Evolutionary conservation across 2,329 filamentous ascomycete genomes (phyloP), one percentile per base, ranked within the genome.

Genomic region (Didymella segeticola): DNA sequence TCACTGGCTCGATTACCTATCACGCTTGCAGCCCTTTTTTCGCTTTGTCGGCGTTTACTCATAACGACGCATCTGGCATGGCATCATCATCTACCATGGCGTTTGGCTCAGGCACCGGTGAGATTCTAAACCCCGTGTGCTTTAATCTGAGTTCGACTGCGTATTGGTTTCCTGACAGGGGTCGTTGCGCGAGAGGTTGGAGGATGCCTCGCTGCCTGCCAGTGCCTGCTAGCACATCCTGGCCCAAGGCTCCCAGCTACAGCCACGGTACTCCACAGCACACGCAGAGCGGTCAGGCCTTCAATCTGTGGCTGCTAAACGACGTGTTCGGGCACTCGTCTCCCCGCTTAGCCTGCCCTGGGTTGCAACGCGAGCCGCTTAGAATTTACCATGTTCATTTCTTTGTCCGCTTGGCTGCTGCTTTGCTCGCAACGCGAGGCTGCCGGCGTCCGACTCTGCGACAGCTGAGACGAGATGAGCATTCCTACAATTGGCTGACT

Each of bases 221-320:
- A 47, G 61, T 58, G 62, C 57, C 63, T 63, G 46, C 58, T 38
- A 47, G 61, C 59, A 54, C 62, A 53, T 49, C 58, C 64, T 65
- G 58, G 61, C 63, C 60, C 61, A 58, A 66, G 62, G 62, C 60
- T 56, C 45, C 38, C 34, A 41, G 47, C 53, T 42, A 56, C 59
- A 66, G 61, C 60, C 64, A 64, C 61, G 56, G 47, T 48, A 36
- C 50, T 56, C 57, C 56, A 56, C 59, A 47, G 26, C n/a, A n/a
- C n/a, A n/a, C n/a, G 38, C 58, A 55, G 46, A 63, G 64, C 63
- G 64, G 64, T 68, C 64, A 68, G 48, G 49, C 61, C 46, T 64
- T 56, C 47, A 41, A 58, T 53, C 61, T 66, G 64, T 66, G 61
- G 61, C 64, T 65, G 49, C 57, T 57, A 53, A 57, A 56, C 57